Base-by-base conservation (phyloP, 148 eudicot genomes). In the Arctostaphylos glauca region DNA sequence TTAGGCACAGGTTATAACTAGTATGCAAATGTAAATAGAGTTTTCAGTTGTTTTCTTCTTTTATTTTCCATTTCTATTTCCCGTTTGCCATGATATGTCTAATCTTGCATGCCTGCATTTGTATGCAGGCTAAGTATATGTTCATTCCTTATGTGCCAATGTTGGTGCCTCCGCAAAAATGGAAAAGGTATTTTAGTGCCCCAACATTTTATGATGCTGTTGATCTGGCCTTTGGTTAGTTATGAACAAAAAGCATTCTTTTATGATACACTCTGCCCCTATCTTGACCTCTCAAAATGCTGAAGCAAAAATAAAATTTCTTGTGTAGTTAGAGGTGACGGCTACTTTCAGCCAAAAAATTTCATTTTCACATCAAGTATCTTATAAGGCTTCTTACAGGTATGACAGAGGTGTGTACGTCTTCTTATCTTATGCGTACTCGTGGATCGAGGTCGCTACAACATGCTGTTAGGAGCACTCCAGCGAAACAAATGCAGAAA, bases 91-190 rank as follows among this genome's bases (percentile, higher is more conserved):
- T 43, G 16, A 15, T 66, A 78, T 64, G 3, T 82, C 54, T 81
- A 53, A 71, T 21, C 9, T 15, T 59, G 21, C 43, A 18, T 21
- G 23, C 10, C 53, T 47, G 58, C 23, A 75, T 64, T 25, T 41
- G 62, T 73, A 56, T 86, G 88, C 98, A 95, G 98, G 94, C 90
- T 77, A 89, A 86, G 77, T 91, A 92, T 84, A 90, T 89, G 91
- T 82, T 92, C 70, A 92, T 95, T 81, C 97, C 97, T 80, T 95
- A 93, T 67, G 91, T 93, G 89, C 98, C 98, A 6, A 95, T 95
- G 98, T 83, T 95, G 87, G 93, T 95, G 73, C 98, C 98, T 79
- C 97, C 98, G 8, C 91, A 82, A 85, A 91, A 86, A 80, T 95
- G 98, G 98, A 92, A 79, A 87, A 92, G 98, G 98, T 94, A 93